Conservation (phyloP, 352 stramenopile genomes). For the Phytophthora sp. region DNA sequence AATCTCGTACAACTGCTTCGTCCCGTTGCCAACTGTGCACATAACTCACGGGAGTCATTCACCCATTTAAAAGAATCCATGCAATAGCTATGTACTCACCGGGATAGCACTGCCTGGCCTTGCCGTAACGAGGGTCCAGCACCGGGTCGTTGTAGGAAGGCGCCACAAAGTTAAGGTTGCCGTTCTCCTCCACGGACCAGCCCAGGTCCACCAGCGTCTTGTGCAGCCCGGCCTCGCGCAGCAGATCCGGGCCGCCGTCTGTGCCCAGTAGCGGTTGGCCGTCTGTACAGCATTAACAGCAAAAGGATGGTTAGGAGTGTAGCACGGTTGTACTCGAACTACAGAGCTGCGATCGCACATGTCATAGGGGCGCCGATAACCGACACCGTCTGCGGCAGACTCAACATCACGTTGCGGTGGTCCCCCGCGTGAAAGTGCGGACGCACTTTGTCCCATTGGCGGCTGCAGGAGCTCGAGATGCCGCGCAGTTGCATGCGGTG, state of each 20-base stretch:
- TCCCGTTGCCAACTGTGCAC: constrained; percentile 84
- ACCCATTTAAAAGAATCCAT: neutral
- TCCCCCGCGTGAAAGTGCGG: constrained; percentile 65
- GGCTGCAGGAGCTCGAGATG: constrained; percentile 58
- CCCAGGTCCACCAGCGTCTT: constrained; percentile 79
- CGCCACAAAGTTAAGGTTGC: constrained; percentile 74
- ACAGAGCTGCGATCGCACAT: constrained; percentile 54
- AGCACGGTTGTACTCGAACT: neutral
- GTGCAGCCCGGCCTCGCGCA: constrained; percentile 81
- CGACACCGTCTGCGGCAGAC: constrained; percentile 69
- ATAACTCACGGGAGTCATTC: neutral
- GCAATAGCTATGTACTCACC: constrained; percentile 47
- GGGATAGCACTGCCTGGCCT: constrained; percentile 80
- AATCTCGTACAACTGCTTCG: constrained; percentile 76
- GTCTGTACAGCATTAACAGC: constrained; percentile 41
- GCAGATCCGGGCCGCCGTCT: constrained; percentile 73
- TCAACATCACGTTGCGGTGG: constrained; percentile 59
- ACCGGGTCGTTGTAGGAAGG: constrained; percentile 59
- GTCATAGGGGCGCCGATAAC: constrained; percentile 91
- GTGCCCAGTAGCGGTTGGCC: constrained; percentile 84
- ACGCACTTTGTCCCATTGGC: constrained; percentile 68
- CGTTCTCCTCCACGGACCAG: constrained; percentile 88
- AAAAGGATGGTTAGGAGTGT: neutral
- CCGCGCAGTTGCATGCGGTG: constrained; percentile 36
- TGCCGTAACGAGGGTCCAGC: constrained; percentile 71